These are phyloP conservation scores for Stromatinia cepivora DNA, from an alignment of 2,329 filamentous ascomycete species.

Conservation along the genomic window DNA sequence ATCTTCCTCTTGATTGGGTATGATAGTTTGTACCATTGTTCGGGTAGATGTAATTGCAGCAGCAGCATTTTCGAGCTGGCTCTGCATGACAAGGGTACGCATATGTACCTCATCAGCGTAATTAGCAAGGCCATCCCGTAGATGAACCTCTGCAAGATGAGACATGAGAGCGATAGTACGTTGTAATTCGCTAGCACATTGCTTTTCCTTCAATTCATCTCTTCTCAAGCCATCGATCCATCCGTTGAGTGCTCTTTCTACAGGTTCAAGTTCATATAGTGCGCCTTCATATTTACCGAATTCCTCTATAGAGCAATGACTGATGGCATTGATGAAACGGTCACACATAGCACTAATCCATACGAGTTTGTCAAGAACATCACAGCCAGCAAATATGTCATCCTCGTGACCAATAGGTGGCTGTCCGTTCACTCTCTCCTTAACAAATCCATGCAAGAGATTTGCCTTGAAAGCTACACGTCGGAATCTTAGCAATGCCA, in stretches of 20 bases:
- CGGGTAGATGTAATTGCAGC: constrained; percentile 64
- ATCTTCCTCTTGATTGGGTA: constrained; percentile 59
- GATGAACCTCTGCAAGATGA: constrained; percentile 81
- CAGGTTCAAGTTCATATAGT: constrained; percentile 83
- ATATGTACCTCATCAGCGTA: constrained; percentile 80
- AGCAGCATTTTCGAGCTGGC: constrained; percentile 76
- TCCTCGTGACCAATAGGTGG: constrained; percentile 70
- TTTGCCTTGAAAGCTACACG: constrained; percentile 85
- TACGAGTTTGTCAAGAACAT: constrained; percentile 80
- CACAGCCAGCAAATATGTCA: constrained; percentile 75
- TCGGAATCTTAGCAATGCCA: constrained; percentile 84
- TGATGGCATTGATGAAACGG: constrained; percentile 79
- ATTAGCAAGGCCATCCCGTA: constrained; percentile 66
- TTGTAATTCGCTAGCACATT: constrained; percentile 78
- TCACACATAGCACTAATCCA: constrained; percentile 83
- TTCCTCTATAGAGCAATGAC: constrained; percentile 72
- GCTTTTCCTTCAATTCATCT: constrained; percentile 82
- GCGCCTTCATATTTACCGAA: constrained; percentile 79
- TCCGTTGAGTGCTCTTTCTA: constrained; percentile 82
- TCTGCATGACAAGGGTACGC: constrained; percentile 74
- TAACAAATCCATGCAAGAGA: constrained; percentile 74
- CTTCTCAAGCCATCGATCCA: constrained; percentile 84
- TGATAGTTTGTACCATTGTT: constrained; percentile 64
- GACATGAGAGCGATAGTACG: constrained; percentile 81
- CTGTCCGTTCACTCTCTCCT: constrained; percentile 71